Percentiles rank a stretch among this genome's conserved stretches.
These are phyloP conservation scores for Solidago caesia DNA, from an alignment of 129 eudicot genomes.

Conservation along the genomic window DNA sequence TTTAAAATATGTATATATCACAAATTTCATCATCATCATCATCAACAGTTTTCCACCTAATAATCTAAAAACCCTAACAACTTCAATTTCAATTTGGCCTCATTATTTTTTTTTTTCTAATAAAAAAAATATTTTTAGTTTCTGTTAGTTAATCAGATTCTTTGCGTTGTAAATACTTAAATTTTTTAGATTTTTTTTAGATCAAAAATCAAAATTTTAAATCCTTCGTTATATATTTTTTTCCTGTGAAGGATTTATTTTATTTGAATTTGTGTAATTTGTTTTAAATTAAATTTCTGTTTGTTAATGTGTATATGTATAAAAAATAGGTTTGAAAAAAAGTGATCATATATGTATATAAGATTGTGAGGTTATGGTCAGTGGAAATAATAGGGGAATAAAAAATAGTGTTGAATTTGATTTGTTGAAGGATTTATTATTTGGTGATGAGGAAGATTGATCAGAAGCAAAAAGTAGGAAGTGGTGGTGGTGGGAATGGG, in stretches of 20 bases:
- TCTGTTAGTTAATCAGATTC: slow-evolving; percentile 28
- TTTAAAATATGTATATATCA: no score
- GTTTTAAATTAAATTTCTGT: background rate
- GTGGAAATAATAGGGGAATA: slow-evolving; percentile 19
- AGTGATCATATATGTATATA: background rate
- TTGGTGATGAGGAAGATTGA: slow-evolving; percentile 76
- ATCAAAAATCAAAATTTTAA: background rate
- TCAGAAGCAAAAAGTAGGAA: slow-evolving; percentile 36
- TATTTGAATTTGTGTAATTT: background rate
- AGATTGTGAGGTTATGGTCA: slow-evolving; percentile 48
- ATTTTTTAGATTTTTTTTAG: background rate
- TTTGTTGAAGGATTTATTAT: slow-evolving; percentile 6
- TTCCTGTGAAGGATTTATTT: slow-evolving; percentile 18
- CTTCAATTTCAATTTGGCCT: slow-evolving; percentile 10
- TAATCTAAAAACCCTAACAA: slow-evolving; percentile 29
- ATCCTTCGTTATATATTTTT: slow-evolving; percentile 27
- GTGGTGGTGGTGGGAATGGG: slow-evolving; percentile 45
- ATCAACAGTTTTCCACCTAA: no score
- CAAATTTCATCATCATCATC: no score
- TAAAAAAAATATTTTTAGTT: background rate
- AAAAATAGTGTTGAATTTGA: slow-evolving; percentile 21
- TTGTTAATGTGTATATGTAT: background rate
- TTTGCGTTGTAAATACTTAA: slow-evolving; percentile 34
- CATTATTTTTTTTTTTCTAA: background rate
- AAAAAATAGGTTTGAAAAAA: no score